Evolutionary conservation across 345 rosid genomes (phyloP).

Genomic region (Populus pruinosa): DNA sequence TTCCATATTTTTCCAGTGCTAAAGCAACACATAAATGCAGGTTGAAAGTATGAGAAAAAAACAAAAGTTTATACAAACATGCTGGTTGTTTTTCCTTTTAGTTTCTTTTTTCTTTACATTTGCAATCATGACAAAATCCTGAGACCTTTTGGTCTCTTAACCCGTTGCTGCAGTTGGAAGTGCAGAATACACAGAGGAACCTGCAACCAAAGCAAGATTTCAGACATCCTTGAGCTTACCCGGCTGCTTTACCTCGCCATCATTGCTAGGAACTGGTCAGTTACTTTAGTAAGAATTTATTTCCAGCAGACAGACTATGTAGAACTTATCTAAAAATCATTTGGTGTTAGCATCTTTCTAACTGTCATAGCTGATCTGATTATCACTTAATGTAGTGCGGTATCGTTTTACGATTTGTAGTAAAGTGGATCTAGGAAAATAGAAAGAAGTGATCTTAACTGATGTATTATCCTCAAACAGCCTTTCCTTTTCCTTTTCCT

Average conservation of each 20-base stretch:
- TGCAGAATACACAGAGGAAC: constrained; percentile 57
- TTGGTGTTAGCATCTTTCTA: not conserved
- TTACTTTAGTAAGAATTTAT: constrained; percentile 4
- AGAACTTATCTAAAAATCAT: not conserved
- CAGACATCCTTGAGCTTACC: constrained; percentile 55
- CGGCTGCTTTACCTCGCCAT: constrained; percentile 54
- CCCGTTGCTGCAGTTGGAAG: constrained; percentile 45
- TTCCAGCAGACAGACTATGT: not conserved
- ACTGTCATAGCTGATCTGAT: not conserved
- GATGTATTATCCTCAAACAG: not conserved
- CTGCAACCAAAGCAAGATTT: constrained; percentile 63
- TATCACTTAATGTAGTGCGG: not conserved
- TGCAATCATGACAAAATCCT: not conserved
- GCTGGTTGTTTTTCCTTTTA: not conserved
- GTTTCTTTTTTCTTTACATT: not conserved
- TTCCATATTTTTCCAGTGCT: not conserved
- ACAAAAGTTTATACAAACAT: no score
- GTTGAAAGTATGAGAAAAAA: not conserved
- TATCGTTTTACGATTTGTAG: not conserved
- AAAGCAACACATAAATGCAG: not conserved
- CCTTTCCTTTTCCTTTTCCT: no score
- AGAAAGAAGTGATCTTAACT: not conserved
- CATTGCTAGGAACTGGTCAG: constrained; percentile 81
- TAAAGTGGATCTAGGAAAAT: not conserved
- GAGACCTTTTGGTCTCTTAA: constrained; percentile 3